These are phyloP conservation scores for Nemania sp. DNA, from an alignment of 2,329 filamentous ascomycete genomes.

Conservation along the genomic window DNA sequence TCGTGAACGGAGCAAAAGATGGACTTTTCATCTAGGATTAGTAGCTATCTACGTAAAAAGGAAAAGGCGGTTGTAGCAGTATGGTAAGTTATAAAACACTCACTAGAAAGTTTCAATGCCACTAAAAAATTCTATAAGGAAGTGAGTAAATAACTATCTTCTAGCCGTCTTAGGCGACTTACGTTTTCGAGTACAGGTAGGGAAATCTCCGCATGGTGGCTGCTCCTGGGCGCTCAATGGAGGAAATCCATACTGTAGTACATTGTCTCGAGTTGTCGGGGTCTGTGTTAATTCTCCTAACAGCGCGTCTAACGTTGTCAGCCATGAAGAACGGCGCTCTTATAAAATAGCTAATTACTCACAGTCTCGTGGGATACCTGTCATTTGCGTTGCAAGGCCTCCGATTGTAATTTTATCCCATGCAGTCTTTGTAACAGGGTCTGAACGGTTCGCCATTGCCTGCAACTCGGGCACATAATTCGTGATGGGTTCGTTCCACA, in stretches of 20 bases:
- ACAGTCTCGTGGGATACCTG: slow-evolving; percentile 48
- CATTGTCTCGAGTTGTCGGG: slow-evolving; percentile 40
- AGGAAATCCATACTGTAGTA: slow-evolving; percentile 49
- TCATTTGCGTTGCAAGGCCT: slow-evolving; percentile 46
- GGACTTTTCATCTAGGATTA: slow-evolving; percentile 35
- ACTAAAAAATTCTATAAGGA: slow-evolving; percentile 44
- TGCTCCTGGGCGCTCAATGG: slow-evolving; percentile 44
- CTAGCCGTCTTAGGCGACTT: slow-evolving; percentile 23
- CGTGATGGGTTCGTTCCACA: slow-evolving; percentile 50
- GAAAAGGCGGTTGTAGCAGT: not conserved
- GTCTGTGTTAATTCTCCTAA: slow-evolving; percentile 49
- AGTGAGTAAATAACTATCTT: slow-evolving; percentile 25
- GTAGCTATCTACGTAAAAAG: not conserved
- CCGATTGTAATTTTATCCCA: slow-evolving; percentile 52
- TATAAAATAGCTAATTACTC: slow-evolving; percentile 5
- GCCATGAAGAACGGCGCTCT: not conserved
- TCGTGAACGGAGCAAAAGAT: slow-evolving; percentile 44
- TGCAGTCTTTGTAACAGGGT: slow-evolving; percentile 44
- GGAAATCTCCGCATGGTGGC: slow-evolving; percentile 47
- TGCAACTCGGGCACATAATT: slow-evolving; percentile 48
- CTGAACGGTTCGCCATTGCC: slow-evolving; percentile 43
- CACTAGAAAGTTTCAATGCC: slow-evolving; percentile 46
- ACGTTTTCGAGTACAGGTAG: slow-evolving; percentile 48
- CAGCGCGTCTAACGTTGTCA: slow-evolving; percentile 43
- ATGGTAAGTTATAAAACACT: not conserved